Base-by-base conservation (phyloP, 345 rosid genomes). In the Sisymbrium altissimum region DNA sequence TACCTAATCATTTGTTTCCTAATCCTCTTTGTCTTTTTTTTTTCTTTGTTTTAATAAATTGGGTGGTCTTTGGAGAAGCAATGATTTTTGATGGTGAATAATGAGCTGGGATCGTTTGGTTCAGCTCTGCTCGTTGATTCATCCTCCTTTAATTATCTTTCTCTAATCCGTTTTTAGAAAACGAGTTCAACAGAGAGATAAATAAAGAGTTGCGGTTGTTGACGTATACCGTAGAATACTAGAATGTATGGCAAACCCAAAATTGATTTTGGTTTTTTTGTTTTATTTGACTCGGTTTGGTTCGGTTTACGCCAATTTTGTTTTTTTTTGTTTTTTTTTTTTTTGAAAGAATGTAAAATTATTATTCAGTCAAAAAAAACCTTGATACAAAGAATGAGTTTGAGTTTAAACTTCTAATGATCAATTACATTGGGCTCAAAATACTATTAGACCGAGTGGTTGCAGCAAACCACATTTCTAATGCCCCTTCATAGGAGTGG, bases 11-110 rank as follows among this genome's bases (percentile, higher is more conserved):
- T 56, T 35, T 27, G 21, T 50, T 62, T 72, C 68, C 15, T 62
- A 21, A 21, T 69, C 32, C 5, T 7, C 29, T 45, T 9, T 10
- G 10, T n/a, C 4, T 64, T 5, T 35, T 17, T 4, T 2, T 23
- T 53, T 33, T 18, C 29, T 41, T 27, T 27, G 0, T 27, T 2
- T 1, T 2, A 27, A 2, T 2, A 58, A n/a, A 38, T 50, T 53
- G 70, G 27, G 7, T 72, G 70, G 76, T 72, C 36, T 58, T 7
- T 44, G 17, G 9, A 45, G 58, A 70, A 46, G 19, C 74, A 46
- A 59, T 45, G 4, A 36, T 48, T 71, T 33, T 55, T 53, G 4
- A 57, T 57, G 73, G 73, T 70, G 25, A 27, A 33, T 48, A 21
- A 2, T 52, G 64, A 70, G 66, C 36, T 58, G 66, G 7, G 29